Evolutionary conservation across 1,139 yeast species (phyloP).

Genomic region (Yamadazyma mexicana): DNA sequence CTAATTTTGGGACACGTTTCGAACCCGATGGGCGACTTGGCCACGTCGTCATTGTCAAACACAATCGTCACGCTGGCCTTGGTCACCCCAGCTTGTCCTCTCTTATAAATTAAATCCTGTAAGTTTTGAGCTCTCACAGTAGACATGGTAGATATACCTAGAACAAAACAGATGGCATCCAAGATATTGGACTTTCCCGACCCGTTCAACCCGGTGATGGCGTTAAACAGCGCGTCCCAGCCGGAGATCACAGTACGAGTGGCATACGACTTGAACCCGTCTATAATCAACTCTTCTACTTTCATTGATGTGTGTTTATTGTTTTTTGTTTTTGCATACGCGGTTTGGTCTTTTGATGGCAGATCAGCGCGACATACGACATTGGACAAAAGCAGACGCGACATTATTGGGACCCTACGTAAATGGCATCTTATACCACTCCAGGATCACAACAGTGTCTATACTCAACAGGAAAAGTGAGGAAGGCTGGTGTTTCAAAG

Average conservation of each 20-base stretch:
- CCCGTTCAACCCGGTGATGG: slow-evolving; percentile 96
- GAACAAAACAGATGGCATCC: slow-evolving; percentile 97
- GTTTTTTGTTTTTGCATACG: not conserved
- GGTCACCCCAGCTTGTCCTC: slow-evolving; percentile 98
- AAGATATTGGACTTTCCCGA: slow-evolving; percentile 94
- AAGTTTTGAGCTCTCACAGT: slow-evolving; percentile 91
- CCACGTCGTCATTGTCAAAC: slow-evolving; percentile 78
- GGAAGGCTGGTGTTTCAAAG: no score
- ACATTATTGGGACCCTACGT: no score
- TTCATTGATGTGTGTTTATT: slow-evolving; percentile 52
- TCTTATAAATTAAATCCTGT: slow-evolving; percentile 91
- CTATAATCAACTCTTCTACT: slow-evolving; percentile 92
- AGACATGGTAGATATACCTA: slow-evolving; percentile 92
- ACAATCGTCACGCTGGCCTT: slow-evolving; percentile 96
- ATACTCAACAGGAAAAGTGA: no score
- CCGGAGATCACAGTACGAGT: slow-evolving; percentile 93
- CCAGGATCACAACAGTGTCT: no score
- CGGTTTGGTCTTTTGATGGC: not conserved
- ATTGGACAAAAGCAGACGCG: no score
- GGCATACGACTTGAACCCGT: slow-evolving; percentile 97
- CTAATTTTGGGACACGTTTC: slow-evolving; percentile 79
- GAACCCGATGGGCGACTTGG: slow-evolving; percentile 85
- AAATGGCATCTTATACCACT: no score
- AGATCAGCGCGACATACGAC: not conserved
- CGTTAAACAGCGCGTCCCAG: slow-evolving; percentile 96